phyloP scores from a whole-genome alignment of 108 stramenopile species.

The Cyclotella atomus region DNA sequence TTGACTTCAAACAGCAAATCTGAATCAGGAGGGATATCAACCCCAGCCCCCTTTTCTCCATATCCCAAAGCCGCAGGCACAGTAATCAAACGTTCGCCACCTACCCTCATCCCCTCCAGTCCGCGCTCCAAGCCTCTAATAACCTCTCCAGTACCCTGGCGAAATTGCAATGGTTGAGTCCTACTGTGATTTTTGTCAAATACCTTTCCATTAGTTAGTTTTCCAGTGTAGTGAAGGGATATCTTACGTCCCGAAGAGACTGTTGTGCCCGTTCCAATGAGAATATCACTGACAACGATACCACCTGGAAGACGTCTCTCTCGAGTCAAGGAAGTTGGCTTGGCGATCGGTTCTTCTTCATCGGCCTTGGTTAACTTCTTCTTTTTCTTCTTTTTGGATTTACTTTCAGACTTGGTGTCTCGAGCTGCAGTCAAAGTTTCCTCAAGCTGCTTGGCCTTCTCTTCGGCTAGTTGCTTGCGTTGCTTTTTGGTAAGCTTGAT shows the following conservation, averaged over 20 bases:
- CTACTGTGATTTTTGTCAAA: conserved; percentile 59
- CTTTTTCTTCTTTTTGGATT: conserved; percentile 35
- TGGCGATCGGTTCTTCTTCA: neutral
- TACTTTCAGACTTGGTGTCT: conserved; percentile 19
- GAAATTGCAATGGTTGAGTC: conserved; percentile 54
- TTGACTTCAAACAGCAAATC: conserved; percentile 58
- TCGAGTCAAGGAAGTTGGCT: conserved; percentile 45
- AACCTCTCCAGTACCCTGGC: conserved; percentile 59
- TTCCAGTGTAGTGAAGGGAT: conserved; percentile 53
- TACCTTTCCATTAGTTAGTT: conserved; percentile 50
- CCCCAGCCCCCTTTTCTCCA: conserved; percentile 46
- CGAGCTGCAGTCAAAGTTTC: conserved; percentile 38
- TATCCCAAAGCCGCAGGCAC: conserved; percentile 62
- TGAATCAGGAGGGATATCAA: conserved; percentile 50
- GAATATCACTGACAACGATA: conserved; percentile 47
- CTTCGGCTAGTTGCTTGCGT: conserved; percentile 50
- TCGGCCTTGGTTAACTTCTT: conserved; percentile 2
- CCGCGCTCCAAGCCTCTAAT: conserved; percentile 67
- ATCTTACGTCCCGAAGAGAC: conserved; percentile 50
- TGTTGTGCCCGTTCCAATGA: conserved; percentile 51
- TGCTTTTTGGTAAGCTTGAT: conserved; percentile 47
- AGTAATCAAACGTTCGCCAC: conserved; percentile 55
- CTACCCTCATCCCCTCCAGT: conserved; percentile 65
- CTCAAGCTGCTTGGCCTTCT: conserved; percentile 55
- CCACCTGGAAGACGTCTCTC: conserved; percentile 53